phyloP scores from a whole-genome alignment of 106 monocot species.

The Phalaenopsis equestris region DNA sequence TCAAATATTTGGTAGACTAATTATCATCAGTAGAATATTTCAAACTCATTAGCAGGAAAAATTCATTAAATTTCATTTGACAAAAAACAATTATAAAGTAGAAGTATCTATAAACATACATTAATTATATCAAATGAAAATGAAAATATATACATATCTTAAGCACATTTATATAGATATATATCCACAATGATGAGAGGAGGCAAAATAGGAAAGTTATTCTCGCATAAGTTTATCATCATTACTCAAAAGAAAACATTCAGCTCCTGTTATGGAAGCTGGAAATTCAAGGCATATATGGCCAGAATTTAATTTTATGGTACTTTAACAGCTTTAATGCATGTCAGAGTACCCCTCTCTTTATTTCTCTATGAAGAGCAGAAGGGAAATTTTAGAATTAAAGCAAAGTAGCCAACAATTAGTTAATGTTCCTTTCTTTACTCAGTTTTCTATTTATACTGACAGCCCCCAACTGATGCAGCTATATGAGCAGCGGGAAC shows the following conservation, averaged over 20 bases:
- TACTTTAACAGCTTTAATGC: neutral
- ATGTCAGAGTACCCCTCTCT: neutral
- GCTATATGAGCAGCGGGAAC: neutral
- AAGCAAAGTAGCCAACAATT: neutral
- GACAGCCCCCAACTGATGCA: neutral
- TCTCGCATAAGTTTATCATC: neutral
- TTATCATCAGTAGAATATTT: too few species aligned
- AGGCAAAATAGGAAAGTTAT: neutral
- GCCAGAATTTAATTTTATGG: neutral
- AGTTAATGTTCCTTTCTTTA: neutral
- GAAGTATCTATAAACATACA: too few species aligned
- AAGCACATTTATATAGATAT: neutral
- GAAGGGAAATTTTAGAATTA: neutral
- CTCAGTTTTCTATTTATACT: neutral
- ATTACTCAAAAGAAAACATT: neutral
- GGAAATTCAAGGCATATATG: neutral
- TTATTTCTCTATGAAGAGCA: slow-evolving; percentile 1
- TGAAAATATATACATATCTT: too few species aligned
- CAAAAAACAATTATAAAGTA: too few species aligned
- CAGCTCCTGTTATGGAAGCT: neutral
- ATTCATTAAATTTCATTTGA: too few species aligned
- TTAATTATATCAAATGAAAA: too few species aligned
- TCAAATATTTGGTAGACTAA: too few species aligned
- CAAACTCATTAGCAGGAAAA: too few species aligned
- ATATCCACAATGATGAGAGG: neutral